Percentiles rank a stretch among this genome's conserved stretches.
Evolutionary conservation across 305 asterid genomes (phyloP).

Genomic region (Petunia hybrid): DNA sequence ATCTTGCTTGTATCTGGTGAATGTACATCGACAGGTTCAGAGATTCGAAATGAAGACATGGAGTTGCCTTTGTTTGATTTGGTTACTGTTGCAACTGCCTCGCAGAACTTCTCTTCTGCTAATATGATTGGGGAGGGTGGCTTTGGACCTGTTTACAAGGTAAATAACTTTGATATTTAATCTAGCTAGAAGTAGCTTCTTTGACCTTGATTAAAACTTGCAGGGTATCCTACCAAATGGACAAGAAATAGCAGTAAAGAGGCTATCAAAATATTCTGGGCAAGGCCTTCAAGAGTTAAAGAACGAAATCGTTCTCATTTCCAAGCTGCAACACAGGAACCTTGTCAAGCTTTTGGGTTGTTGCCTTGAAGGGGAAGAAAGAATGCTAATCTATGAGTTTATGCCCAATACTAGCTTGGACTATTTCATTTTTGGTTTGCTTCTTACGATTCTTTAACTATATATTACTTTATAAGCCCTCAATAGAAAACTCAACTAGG

Average conservation of each 20-base stretch:
- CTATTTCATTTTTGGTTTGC: slow-evolving; percentile 33
- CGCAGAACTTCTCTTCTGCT: slow-evolving; percentile 31
- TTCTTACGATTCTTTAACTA: neutral
- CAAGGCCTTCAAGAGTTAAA: slow-evolving; percentile 34
- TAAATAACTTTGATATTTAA: neutral
- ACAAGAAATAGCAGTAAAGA: slow-evolving; percentile 36
- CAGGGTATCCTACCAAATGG: slow-evolving; percentile 34
- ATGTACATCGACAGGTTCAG: neutral
- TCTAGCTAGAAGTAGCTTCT: neutral
- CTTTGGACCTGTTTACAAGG: slow-evolving; percentile 43
- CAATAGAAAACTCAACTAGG: no score
- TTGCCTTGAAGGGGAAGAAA: slow-evolving; percentile 33
- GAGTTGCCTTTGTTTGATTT: slow-evolving; percentile 30
- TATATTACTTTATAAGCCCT: neutral
- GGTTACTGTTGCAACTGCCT: slow-evolving; percentile 25
- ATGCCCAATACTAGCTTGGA: slow-evolving; percentile 38
- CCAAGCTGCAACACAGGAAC: slow-evolving; percentile 39
- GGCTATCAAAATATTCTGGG: slow-evolving; percentile 33
- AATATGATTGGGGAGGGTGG: slow-evolving; percentile 39
- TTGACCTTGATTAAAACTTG: neutral
- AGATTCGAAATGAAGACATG: neutral
- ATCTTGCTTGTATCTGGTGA: neutral
- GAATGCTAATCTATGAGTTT: slow-evolving; percentile 37
- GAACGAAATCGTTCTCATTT: slow-evolving; percentile 35
- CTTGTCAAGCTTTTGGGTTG: slow-evolving; percentile 38